Evolutionary conservation across 2,329 filamentous ascomycete species (phyloP), one percentile per base, ranked within the genome.

Genomic region (Knufia petricola): DNA sequence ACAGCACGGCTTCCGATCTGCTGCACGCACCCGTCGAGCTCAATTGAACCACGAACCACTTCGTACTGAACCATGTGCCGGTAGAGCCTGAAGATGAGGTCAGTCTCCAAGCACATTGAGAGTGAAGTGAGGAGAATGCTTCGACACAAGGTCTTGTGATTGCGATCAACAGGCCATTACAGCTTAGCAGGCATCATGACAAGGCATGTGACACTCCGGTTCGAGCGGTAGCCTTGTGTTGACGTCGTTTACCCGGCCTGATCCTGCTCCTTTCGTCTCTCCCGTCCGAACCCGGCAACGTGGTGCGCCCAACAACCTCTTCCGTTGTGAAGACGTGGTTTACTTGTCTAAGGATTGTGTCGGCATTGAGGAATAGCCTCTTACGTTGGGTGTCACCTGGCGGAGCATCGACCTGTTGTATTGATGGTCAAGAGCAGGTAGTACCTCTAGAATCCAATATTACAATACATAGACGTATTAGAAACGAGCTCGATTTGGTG

Each of bases 81-180:
- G 34, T n/a, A 37, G n/a, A 6, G 7, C 15, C n/a, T 6, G 17
- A 37, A 40, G n/a, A n/a, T 44, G 41, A 44, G 41, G 28, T 32
- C 41, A 44, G 15, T 44, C 32, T 17, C 20, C 3, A 44, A 15
- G 24, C 13, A 44, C 13, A 26, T 12, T n/a, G 6, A n/a, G 28
- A 10, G 8, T 19, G 24, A 31, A 21, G 20, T 41, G 17, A 39
- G 38, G 37, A 49, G 46, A 36, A 52, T 48, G 45, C 50, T 46
- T 42, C 49, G 43, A 46, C 48, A 20, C 20, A 17, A 9, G 31
- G 17, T 36, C 37, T 31, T 31, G 30, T 42, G 36, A 36, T 34
- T 24, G 7, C 7, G 7, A 30, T 19, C 17, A 7, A 40, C 8
- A 19, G 19, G 6, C 17, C 6, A 17, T 10, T 6, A 6, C 10